A percentile compares a stretch with the other conserved stretches of the same genome.
Evolutionary conservation across 139 green algal genomes (phyloP).

Genomic region (Volvox africanus): DNA sequence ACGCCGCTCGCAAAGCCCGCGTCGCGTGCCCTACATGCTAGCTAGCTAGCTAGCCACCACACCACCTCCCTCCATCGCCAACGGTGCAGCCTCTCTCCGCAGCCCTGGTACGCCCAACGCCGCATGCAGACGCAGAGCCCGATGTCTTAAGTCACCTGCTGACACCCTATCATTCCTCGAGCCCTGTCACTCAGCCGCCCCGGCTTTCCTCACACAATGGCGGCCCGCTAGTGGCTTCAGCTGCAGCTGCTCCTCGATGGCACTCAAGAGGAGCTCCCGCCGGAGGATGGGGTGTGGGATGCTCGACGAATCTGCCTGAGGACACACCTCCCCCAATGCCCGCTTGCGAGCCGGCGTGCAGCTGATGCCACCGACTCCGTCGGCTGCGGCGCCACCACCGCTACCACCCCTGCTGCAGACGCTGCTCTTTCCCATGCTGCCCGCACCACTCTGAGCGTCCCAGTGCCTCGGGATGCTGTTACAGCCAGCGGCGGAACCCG

Average conservation of each 20-base stretch:
- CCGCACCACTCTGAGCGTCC: background rate
- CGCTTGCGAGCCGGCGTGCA: background rate
- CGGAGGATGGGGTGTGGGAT: background rate
- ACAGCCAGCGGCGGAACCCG: background rate
- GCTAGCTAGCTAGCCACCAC: no score
- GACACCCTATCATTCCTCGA: no score
- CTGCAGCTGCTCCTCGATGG: constrained; percentile 5
- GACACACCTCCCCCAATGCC: background rate
- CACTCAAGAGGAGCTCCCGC: background rate
- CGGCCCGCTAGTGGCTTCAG: background rate
- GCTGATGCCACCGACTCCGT: background rate
- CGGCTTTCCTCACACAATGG: no score
- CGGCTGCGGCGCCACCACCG: background rate
- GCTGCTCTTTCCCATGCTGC: background rate
- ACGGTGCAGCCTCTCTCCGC: no score
- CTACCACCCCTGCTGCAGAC: background rate
- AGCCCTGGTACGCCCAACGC: no score
- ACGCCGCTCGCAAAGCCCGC: no score
- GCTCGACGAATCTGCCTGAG: background rate
- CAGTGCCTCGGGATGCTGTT: background rate
- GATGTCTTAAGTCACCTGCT: no score
- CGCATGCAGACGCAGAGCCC: no score
- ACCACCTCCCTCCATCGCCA: no score
- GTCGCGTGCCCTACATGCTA: no score
- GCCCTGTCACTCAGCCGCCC: no score